Evolutionary conservation across 345 rosid genomes (phyloP).

Genomic region (Euphorbia lathyris): DNA sequence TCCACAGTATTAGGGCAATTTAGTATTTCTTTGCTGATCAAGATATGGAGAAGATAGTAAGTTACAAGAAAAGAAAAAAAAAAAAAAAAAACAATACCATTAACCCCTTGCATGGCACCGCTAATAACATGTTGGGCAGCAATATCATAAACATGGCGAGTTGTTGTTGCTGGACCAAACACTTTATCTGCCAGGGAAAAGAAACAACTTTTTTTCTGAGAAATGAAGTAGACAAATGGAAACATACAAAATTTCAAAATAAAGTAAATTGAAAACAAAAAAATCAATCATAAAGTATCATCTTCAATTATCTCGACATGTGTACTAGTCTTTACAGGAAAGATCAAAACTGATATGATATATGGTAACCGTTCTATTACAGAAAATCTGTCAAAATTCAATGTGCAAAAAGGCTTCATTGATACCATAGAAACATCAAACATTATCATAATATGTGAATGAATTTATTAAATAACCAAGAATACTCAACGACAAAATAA

Average conservation of each 20-base stretch:
- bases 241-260: neutral
- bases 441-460: neutral
- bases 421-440: neutral
- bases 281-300: neutral
- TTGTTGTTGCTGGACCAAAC: slow-evolving; percentile 88
- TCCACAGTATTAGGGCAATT: neutral
- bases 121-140: slow-evolving; percentile 82
- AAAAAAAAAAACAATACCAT: slow-evolving; percentile 42
- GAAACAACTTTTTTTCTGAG: neutral
- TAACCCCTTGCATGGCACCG: slow-evolving; percentile 79
- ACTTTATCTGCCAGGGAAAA: slow-evolving; percentile 51
- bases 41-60: neutral
- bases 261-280: neutral
- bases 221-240: neutral
- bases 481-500: neutral
- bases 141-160: slow-evolving; percentile 76
- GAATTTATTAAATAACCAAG: neutral
- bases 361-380: too few species aligned
- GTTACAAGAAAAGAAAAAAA: too few species aligned
- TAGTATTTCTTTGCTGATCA: neutral
- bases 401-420: neutral
- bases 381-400: neutral
- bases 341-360: neutral
- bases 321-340: neutral
- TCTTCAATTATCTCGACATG: neutral